Base-by-base conservation (phyloP, 345 rosid species). In the Chamaenerion angustifolium region DNA sequence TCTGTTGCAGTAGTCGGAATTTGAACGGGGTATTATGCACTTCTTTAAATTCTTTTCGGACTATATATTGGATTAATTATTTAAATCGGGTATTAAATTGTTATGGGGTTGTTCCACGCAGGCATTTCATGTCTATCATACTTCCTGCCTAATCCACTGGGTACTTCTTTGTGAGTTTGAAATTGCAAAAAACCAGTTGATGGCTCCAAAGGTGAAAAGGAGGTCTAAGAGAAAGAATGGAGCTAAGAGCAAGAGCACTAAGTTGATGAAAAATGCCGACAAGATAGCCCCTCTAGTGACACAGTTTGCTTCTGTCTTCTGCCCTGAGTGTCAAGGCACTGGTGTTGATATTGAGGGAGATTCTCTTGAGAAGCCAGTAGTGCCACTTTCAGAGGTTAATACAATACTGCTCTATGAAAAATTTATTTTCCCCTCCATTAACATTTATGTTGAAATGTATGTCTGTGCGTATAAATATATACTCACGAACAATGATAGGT, bases 251-350 rank as follows among this genome's bases (percentile, higher is more conserved):
- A 87, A 77, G 70, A 42, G 21, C 59, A 65, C 50, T 49, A 62
- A 69, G 53, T 25, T 51, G 27, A 64, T 54, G 35, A 77, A 68
- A 57, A 64, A 52, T 60, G 65, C 49, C 63, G 69, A 56, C 40
- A 14, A 16, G 62, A 31, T 31, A 31, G 63, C 52, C 47, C 54
- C 48, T 49, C 58, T 62, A 12, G 71, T 63, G 45, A 53, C 55
- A 55, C 72, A 60, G 53, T 73, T 82, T 60, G 66, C 64, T 50
- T 82, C 81, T 9, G 78, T 75, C 23, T 80, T 88, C 77, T 92
- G 95, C 65, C 88, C 99, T 53, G 88, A 84, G 72, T 92, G 95
- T 66, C 99, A 84, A 66, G 96, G 99, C 56, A 84, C 95, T 8
- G 90, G 96, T 41, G 54, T 72, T 19, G 46, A 68, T 17, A 48